phyloP scores from a whole-genome alignment of 2,329 filamentous ascomycete species.

The Penicillium sp. region DNA sequence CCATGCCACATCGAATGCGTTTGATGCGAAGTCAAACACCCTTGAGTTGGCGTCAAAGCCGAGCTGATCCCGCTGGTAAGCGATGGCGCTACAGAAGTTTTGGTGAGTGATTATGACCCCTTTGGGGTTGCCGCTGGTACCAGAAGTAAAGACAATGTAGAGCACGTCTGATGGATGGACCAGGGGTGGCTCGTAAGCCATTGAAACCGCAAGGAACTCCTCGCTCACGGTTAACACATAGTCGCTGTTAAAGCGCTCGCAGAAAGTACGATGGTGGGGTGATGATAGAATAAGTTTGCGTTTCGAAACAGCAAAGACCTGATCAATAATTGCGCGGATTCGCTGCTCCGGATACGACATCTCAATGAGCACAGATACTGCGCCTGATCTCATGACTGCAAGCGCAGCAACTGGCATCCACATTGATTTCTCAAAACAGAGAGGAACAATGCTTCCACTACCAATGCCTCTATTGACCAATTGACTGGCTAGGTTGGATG shows the following conservation, averaged over 20 bases:
- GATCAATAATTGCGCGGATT: constrained; percentile 18
- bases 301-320: constrained; percentile 5
- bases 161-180: no score
- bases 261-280: no score
- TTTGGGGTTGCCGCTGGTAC: constrained; percentile 33
- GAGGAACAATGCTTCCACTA: constrained; percentile 22
- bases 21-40: no score
- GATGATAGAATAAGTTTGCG: neutral
- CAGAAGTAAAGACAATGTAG: constrained; percentile 47
- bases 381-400: constrained; percentile 30
- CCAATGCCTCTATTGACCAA: constrained; percentile 30
- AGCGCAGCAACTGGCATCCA: constrained; percentile 29
- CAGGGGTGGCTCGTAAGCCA: neutral
- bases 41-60: no score
- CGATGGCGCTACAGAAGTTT: no score
- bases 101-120: constrained; percentile 14
- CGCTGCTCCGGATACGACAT: constrained; percentile 24
- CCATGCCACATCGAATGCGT: no score
- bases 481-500: constrained; percentile 26
- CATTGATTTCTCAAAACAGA: constrained; percentile 33
- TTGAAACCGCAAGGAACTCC: neutral
- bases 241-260: neutral
- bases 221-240: constrained; percentile 7
- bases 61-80: no score
- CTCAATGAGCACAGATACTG: constrained; percentile 28